Conservation (phyloP, 441 rosid genomes). For the Capsella rubella region DNA sequence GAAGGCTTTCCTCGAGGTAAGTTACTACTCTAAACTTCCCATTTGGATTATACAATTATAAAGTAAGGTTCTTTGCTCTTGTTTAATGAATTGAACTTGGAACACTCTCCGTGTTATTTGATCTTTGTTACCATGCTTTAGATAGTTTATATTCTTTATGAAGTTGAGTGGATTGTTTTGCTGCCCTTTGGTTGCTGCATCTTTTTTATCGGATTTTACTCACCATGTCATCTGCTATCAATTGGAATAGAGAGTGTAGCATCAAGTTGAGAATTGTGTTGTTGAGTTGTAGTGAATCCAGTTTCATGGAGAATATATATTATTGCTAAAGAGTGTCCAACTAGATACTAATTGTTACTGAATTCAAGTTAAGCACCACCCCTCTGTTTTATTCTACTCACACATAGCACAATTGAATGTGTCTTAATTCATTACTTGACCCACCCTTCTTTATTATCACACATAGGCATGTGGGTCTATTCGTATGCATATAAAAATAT, state of each 20-base stretch:
- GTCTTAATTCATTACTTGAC: not conserved
- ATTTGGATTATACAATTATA: not conserved
- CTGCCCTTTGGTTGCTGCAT: not conserved
- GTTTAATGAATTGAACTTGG: constrained; percentile 5
- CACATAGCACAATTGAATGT: not conserved
- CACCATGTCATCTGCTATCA: not conserved
- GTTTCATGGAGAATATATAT: not conserved
- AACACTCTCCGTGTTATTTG: not conserved
- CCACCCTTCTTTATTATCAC: not conserved
- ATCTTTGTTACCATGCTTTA: not conserved
- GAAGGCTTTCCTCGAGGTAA: constrained; percentile 93
- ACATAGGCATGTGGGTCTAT: constrained; percentile 5
- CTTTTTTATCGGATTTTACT: constrained; percentile 1
- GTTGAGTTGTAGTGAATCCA: constrained; percentile 1
- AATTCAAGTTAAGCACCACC: not conserved
- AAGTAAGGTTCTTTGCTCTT: not conserved
- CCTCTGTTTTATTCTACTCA: constrained; percentile 8
- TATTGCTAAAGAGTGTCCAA: not conserved
- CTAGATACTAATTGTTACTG: not conserved
- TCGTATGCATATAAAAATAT: not conserved
- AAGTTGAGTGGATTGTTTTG: constrained; percentile 18
- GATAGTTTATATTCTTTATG: not conserved
- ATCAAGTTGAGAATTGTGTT: constrained; percentile 17
- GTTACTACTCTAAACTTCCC: not conserved
- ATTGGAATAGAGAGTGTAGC: constrained; percentile 8